Evolutionary conservation across 2,329 filamentous ascomycete genomes (phyloP), one percentile per base, ranked within the genome.

Genomic region (Claviceps maximensis): DNA sequence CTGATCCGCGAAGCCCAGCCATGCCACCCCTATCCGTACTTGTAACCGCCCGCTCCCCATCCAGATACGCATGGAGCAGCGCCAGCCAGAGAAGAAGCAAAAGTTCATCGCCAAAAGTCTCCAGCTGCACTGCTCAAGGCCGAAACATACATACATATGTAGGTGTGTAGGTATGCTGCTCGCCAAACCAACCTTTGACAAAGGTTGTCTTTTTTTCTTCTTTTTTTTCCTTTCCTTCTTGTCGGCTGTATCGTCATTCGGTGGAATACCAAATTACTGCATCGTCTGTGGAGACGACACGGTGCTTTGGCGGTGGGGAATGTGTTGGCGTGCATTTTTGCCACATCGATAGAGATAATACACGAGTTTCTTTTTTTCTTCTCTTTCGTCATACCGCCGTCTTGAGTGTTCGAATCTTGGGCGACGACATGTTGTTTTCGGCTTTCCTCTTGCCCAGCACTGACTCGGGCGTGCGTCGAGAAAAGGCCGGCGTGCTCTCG

Each of bases 381-480:
- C 27, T 31, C 27, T 29, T 40, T 31, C 25, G 9, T 31, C 59
- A 69, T 31, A 62, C 65, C 42, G 61, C 66, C 10, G 65, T 65
- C 62, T 68, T 70, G 53, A 69, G 56, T 15, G 19, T 23, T 44
- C 17, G 41, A 42, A 23, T 13, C 56, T 70, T 71, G 10, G 67
- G 67, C 12, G 66, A 68, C 29, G 63, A 58, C 15, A 71, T 60
- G 19, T 72, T 71, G 60, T 78, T 79, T 71, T 87, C 85, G 49
- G 84, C 84, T 68, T 89, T 90, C 56, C 86, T 74, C 69, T 89
- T 89, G 49, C 84, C 84, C 58, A 87, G 65, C 29, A 86, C 73
- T 15, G 79, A 79, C 62, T 86, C 83, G 1, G 82, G 82, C 5
- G 80, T 84, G 57, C 74, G 63, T 63, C 75, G 61, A 53, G 72